Conservation (phyloP, 345 rosid species). For the Eutrema heterophyllum region DNA sequence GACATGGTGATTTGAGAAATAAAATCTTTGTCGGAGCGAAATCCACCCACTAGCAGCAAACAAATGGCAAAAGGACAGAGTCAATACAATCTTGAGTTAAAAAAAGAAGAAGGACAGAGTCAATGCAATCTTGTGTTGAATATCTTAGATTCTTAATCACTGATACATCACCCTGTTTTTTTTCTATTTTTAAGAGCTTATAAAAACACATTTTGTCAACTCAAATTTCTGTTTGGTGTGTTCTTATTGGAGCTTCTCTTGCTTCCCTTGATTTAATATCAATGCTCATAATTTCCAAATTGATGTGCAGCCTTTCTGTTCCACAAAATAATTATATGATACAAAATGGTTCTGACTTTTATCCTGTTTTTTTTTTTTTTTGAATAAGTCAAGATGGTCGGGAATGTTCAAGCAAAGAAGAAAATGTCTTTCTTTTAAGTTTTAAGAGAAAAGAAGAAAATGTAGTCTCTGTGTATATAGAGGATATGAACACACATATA, state of each 20-base stretch:
- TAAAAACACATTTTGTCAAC: neutral
- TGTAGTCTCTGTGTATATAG: neutral
- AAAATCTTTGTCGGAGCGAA: constrained; percentile 1
- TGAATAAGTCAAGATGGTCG: constrained; percentile 13
- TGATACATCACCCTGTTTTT: neutral
- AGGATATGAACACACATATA: neutral
- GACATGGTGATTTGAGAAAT: constrained; percentile 2
- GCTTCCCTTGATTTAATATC: neutral
- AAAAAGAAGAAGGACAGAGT: constrained; percentile 9
- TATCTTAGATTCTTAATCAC: neutral
- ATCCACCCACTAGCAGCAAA: constrained; percentile 15
- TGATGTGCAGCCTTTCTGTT: neutral
- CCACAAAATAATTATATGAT: neutral
- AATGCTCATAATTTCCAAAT: neutral
- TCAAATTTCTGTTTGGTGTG: neutral
- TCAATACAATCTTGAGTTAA: neutral
- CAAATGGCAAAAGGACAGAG: constrained; percentile 16
- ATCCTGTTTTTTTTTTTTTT: neutral
- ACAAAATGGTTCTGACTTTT: neutral
- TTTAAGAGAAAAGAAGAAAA: neutral
- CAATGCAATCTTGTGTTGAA: neutral
- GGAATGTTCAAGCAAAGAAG: neutral
- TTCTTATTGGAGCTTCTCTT: constrained; percentile 4
- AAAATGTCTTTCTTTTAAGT: neutral
- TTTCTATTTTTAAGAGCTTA: neutral